These are phyloP conservation scores for Fusarium siculi DNA, from an alignment of 2,329 filamentous ascomycete species.

Conservation along the genomic window DNA sequence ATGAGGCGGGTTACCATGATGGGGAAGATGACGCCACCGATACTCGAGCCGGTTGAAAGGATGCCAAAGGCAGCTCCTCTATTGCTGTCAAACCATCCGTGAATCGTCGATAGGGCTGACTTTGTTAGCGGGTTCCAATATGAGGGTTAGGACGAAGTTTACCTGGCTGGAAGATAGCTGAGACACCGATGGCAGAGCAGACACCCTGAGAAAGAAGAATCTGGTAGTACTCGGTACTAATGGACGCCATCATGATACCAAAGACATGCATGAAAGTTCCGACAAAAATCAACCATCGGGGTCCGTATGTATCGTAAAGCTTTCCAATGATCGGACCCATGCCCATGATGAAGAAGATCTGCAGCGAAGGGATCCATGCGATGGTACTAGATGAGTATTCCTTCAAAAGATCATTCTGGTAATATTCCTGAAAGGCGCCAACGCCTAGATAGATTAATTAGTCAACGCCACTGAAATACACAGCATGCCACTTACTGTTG, in stretches of 20 bases:
- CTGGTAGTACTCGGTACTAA: conserved; percentile 57
- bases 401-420: conserved; percentile 59
- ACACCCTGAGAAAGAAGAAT: conserved; percentile 54
- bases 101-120: conserved; percentile 47
- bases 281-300: conserved; percentile 62
- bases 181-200: conserved; percentile 51
- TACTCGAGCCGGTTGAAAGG: conserved; percentile 48
- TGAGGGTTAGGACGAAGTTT: too few species aligned
- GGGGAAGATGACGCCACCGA: conserved; percentile 55
- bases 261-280: conserved; percentile 68
- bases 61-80: conserved; percentile 51
- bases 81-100: conserved; percentile 50
- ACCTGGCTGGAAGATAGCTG: conserved; percentile 49
- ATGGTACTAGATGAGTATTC: conserved; percentile 64
- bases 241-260: conserved; percentile 70
- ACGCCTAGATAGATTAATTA: too few species aligned
- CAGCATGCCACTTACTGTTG: conserved; percentile 62
- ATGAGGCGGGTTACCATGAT: conserved; percentile 54
- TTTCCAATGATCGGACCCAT: conserved; percentile 70
- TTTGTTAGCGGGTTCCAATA: too few species aligned
- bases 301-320: conserved; percentile 71
- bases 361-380: conserved; percentile 70
- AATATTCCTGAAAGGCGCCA: conserved; percentile 69
- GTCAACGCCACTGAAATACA: too few species aligned
- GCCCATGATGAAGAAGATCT: conserved; percentile 65